Evolutionary conservation across 1,284 basidiomycete species (phyloP).

Genomic region (Paramarasmius palmivorus): DNA sequence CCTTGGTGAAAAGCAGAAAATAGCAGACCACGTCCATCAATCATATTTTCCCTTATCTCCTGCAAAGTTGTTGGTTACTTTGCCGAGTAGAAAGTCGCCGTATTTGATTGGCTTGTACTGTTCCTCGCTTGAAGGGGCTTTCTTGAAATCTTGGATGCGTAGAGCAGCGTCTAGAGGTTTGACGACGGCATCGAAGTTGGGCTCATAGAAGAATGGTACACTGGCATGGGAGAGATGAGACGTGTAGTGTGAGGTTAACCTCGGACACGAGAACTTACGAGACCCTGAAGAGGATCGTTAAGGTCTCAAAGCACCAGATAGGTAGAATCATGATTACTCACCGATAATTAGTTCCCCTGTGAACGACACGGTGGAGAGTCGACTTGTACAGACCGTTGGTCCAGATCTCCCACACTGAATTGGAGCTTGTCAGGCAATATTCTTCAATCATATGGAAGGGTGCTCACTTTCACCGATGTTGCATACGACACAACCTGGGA

Average conservation of each 20-base stretch:
- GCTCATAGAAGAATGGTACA: constrained; percentile 87
- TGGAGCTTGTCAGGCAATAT: not conserved
- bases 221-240: constrained; percentile 29
- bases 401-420: constrained; percentile 83
- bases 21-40: constrained; percentile 4
- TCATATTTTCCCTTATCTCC: constrained; percentile 41
- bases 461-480: constrained; percentile 81
- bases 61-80: constrained; percentile 72
- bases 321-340: constrained; percentile 26
- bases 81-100: constrained; percentile 72
- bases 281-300: constrained; percentile 37
- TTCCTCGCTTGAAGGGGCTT: constrained; percentile 22
- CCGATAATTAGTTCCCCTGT: constrained; percentile 73
- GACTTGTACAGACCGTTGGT: constrained; percentile 73
- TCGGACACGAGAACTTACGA: constrained; percentile 46
- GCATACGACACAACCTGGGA: constrained; percentile 77
- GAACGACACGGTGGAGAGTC: constrained; percentile 80
- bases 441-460: not conserved
- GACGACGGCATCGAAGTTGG: constrained; percentile 71
- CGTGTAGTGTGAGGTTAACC: not conserved
- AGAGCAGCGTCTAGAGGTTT: constrained; percentile 58
- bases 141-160: constrained; percentile 40
- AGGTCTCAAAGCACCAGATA: not conserved
- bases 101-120: constrained; percentile 59
- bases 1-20: not conserved